Base-by-base conservation (phyloP, 441 rosid genomes). In the Manihot esculenta region DNA sequence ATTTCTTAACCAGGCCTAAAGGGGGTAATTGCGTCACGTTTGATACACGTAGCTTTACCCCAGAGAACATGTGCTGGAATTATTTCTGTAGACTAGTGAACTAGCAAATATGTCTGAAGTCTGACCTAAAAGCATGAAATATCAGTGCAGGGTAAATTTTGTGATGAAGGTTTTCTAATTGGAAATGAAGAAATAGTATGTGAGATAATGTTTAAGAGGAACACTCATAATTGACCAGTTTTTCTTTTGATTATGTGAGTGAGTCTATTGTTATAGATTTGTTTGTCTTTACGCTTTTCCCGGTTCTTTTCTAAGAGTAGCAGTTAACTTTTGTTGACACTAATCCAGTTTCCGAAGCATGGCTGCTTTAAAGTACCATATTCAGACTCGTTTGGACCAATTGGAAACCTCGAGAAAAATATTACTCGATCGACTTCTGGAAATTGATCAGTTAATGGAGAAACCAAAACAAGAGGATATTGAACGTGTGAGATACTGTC, bases 381-480 rank as follows among this genome's bases (percentile, higher is more conserved):
- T 95, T 73, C 97, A 89, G 82, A 87, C 92, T 71, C 85, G 89
- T 76, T 74, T 92, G 74, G 98, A 95, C 82, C 83, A 67, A 57
- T 62, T 95, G 79, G 94, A 89, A 85, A 79, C 81, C 67, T 84
- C 92, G 55, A 89, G 98, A 79, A 83, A 81, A 78, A 83, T 21
- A 30, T 80, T 87, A 78, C 79, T 92, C 20, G 87, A 88, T 77
- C 86, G 79, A 68, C 80, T 95, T 74, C 59, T 86, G 74, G 94
- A 92, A 78, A 87, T 95, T 74, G 95, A 95, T 73, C 81, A 80
- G 76, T 86, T 92, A 68, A 84, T 95, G 96, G 91, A 86, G 74
- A 83, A 85, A 68, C 99, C 98, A 67, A 93, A 79, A 69, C 70
- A 79, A 60, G 97, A 89, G 76, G 98, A 95, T 80, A 88, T 95